A percentile compares a stretch with the other conserved stretches of the same genome.
phyloP scores from a whole-genome alignment of 352 stramenopile species.

The Plasmopara halstedii region DNA sequence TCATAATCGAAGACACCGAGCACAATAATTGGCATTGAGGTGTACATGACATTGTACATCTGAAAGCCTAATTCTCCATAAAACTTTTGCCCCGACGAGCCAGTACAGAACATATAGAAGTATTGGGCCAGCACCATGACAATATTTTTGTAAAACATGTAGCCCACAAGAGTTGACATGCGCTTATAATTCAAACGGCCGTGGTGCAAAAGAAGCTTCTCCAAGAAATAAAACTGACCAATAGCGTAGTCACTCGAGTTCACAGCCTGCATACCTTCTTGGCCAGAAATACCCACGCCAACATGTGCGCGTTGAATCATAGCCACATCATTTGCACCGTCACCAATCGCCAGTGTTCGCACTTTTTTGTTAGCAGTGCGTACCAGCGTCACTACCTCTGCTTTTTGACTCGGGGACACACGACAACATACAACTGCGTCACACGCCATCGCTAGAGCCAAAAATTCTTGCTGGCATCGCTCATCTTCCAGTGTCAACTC shows the following conservation, averaged over 20 bases:
- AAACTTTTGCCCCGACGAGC: conserved; percentile 85
- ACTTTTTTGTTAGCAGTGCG: conserved; percentile 36
- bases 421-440: conserved; percentile 77
- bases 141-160: conserved; percentile 99
- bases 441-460: conserved; percentile 60
- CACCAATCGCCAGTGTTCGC: conserved; percentile 85
- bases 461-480: conserved; percentile 45
- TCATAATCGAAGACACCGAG: conserved; percentile 78
- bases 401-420: conserved; percentile 80
- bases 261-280: conserved; percentile 93
- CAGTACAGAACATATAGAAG: conserved; percentile 88
- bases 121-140: conserved; percentile 86
- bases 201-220: conserved; percentile 94
- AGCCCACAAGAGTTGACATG: conserved; percentile 90
- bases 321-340: conserved; percentile 92
- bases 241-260: conserved; percentile 98
- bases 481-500: conserved; percentile 53
- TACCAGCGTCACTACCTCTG: conserved; percentile 66
- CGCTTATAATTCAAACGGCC: conserved; percentile 96
- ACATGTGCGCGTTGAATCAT: conserved; percentile 92
- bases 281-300: conserved; percentile 86
- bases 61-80: conserved; percentile 75
- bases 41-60: conserved; percentile 93
- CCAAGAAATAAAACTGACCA: conserved; percentile 94
- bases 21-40: conserved; percentile 86